These are phyloP conservation scores for Daldinia childiae DNA, from an alignment of 495 filamentous ascomycete species.

Conservation along the genomic window DNA sequence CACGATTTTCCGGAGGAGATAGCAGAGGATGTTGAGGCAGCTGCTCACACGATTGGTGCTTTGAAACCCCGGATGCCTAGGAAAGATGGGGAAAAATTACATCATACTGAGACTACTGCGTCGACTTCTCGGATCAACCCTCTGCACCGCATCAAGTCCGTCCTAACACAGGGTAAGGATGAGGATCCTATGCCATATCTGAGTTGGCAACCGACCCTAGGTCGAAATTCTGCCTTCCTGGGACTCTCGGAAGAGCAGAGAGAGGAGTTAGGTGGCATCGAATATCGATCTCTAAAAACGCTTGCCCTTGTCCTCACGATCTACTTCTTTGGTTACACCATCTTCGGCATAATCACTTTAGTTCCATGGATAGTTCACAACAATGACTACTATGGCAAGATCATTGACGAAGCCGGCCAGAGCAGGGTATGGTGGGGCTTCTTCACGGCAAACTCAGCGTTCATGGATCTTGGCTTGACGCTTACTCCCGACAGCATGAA, in stretches of 20 bases:
- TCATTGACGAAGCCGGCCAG: constrained; percentile 69
- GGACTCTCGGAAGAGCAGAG: constrained; percentile 88
- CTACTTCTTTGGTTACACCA: constrained; percentile 80
- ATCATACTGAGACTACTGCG: constrained; percentile 39
- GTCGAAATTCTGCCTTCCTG: constrained; percentile 89
- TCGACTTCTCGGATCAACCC: constrained; percentile 29
- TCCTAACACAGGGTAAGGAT: constrained; percentile 56
- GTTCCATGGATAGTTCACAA: constrained; percentile 79
- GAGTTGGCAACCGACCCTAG: constrained; percentile 91
- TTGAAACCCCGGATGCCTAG: constrained; percentile 52
- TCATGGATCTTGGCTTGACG: constrained; percentile 89
- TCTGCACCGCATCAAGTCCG: constrained; percentile 41
- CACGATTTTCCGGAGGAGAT: constrained; percentile 48
- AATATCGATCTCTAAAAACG: constrained; percentile 91
- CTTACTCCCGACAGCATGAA: constrained; percentile 93
- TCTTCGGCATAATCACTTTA: constrained; percentile 75
- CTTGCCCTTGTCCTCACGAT: constrained; percentile 76
- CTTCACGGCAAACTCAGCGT: constrained; percentile 83
- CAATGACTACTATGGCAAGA: constrained; percentile 63
- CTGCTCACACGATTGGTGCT: constrained; percentile 44
- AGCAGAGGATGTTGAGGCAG: constrained; percentile 49
- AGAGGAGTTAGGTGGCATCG: constrained; percentile 92
- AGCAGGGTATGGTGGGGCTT: constrained; percentile 88
- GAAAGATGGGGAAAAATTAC: constrained; percentile 41
- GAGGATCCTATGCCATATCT: constrained; percentile 78